Base-by-base conservation (phyloP, 208 protist genomes). In the Dictyostelium gargantuum region DNA sequence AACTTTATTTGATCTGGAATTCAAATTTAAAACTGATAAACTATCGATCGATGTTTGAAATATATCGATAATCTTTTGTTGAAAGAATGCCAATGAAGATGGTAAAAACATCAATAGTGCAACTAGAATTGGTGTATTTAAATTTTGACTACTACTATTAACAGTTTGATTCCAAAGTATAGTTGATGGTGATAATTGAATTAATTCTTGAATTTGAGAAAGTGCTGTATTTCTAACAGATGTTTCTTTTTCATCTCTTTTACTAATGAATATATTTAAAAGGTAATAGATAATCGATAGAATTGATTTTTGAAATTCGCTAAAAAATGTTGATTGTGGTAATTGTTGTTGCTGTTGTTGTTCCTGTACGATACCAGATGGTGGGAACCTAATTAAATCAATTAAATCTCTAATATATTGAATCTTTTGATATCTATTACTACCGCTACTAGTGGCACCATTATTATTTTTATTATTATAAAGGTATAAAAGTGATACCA, bases 61-160 rank as follows among this genome's bases (percentile, higher is more conserved):
- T 42, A 80, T 38, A n/a, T 46, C 32, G 9, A 80, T 26, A 42
- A 80, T 80, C 2, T 50, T 80, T 29, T 56, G 9, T 80, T 80
- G 74, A 42, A 50, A n/a, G n/a, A 9, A 52, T 6, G 13, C 21
- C 13, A 80, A 15, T 80, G 74, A 58, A 11, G 46, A 50, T 63
- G 81, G 66, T 19, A 86, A 13, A 10, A 63, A 23, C 13, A 48
- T 17, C 1, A 54, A 4, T 26, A 89, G 29, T 26, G 52, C 19
- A 3, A 89, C 66, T 15, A 89, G 40, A 4, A 89, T 29, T 8
- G 82, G 82, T 54, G 50, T n/a, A 79, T 89, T 89, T 26, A 50
- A n/a, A 52, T 52, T 21, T 77, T 77, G 40, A 29, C 17, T 38
- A 38, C 72, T 29, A 48, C 38, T 77, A 52, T 77, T 74, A 15